Evolutionary conservation across 2,329 filamentous ascomycete species (phyloP).

Genomic region (Aureobasidium sp.): DNA sequence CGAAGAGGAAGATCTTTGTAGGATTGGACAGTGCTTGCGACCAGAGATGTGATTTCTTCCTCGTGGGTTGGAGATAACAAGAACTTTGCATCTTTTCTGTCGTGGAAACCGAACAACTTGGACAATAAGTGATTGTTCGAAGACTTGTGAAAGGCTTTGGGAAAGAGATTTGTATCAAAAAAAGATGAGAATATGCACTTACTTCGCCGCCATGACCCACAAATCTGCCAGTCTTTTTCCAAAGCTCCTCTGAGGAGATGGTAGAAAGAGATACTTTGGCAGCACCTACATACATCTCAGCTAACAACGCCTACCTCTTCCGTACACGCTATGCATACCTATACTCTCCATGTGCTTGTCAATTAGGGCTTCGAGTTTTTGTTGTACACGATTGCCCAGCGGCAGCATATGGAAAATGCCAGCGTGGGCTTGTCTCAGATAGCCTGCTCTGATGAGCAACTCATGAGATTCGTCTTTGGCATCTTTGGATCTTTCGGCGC

Average conservation of each 20-base stretch:
- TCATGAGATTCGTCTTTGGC: constrained; percentile 39
- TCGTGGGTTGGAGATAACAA: constrained; percentile 90
- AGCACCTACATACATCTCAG: constrained; percentile 45
- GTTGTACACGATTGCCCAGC: constrained; percentile 74
- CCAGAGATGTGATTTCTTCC: constrained; percentile 84
- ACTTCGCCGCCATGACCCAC: constrained; percentile 65
- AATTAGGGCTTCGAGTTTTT: constrained; percentile 77
- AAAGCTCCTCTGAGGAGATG: constrained; percentile 75
- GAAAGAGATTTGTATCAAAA: neutral
- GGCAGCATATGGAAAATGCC: constrained; percentile 91
- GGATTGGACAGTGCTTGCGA: constrained; percentile 64
- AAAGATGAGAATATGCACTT: constrained; percentile 8
- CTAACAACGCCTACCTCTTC: neutral
- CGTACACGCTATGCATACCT: constrained; percentile 38
- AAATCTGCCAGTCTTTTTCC: constrained; percentile 77
- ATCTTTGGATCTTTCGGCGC: constrained; percentile 48
- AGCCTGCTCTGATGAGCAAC: constrained; percentile 37
- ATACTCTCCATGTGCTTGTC: constrained; percentile 80
- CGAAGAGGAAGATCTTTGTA: constrained; percentile 80
- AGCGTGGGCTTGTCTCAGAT: constrained; percentile 58
- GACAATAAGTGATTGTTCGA: constrained; percentile 14
- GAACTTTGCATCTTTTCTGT: constrained; percentile 66
- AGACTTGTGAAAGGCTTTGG: too few species aligned
- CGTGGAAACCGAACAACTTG: constrained; percentile 70
- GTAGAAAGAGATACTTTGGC: constrained; percentile 77